Base-by-base conservation (phyloP, 805 yeast genomes). In the Priceomyces castillae region DNA sequence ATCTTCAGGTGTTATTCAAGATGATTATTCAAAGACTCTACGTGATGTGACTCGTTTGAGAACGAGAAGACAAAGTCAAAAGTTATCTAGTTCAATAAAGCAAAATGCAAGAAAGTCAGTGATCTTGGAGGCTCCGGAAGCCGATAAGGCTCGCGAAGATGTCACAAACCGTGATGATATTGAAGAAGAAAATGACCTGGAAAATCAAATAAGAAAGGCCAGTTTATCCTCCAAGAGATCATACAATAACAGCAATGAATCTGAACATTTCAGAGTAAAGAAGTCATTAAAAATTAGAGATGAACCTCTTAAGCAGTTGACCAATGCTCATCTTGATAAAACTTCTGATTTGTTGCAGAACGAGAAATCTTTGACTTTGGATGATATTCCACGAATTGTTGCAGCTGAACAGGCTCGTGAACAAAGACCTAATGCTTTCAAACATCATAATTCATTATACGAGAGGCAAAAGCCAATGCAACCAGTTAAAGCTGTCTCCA, bases 371-470 rank as follows among this genome's bases (percentile, higher is more conserved):
- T 76, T 94, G 41, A 92, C 97, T 0, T 75, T 94, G 53, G 98
- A 94, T 64, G 99, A 94, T 64, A 94, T 94, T 54, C 96, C 98
- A 6, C 76, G 98, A 51, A 92, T 94, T 58, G 97, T 94, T 6
- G 96, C 97, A 2, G 92, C 96, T 7, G 97, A 94, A 56, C 97
- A 92, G 62, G 96, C 98, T 0, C 74, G 97, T 49, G 96, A 88
- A 48, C 84, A 86, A 57, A 76, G 96, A 45, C 97, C 97, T 2
- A 90, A 90, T 62, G 96, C 97, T 0, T 90, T 85, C 65, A 82
- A 85, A 46, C 95, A 86, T 63, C 90, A 86, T 57, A 81, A 80
- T 58, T 49, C 71, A 46, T 48, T 71, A 58, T 56, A 71, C 54
- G 61, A 66, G 61, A 53, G 64, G 37, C 67, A 58, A 43, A 56